Percentiles rank a stretch among this genome's conserved stretches.
Evolutionary conservation across 2,329 filamentous ascomycete species (phyloP).

Genomic region (Alternaria brassicicola): DNA sequence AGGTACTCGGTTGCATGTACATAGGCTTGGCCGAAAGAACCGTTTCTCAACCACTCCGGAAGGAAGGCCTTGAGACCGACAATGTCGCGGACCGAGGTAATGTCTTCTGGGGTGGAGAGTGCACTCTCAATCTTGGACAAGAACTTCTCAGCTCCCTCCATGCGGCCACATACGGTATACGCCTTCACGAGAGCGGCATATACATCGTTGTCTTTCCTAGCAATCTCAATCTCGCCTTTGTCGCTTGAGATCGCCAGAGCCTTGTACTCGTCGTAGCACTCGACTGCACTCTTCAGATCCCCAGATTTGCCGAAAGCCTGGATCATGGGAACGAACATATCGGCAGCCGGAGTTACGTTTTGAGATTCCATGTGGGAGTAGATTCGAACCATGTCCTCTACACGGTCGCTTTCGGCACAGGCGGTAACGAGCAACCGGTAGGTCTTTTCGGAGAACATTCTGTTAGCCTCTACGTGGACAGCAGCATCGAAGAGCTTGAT

Average conservation of each 20-base stretch:
- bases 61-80: conserved; percentile 79
- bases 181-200: conserved; percentile 92
- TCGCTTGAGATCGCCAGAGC: conserved; percentile 85
- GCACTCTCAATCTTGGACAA: conserved; percentile 75
- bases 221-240: conserved; percentile 69
- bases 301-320: conserved; percentile 84
- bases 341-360: conserved; percentile 74
- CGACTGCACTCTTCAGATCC: conserved; percentile 85
- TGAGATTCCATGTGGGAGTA: conserved; percentile 90
- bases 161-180: conserved; percentile 80
- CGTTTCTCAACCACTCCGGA: conserved; percentile 73
- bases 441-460: conserved; percentile 76
- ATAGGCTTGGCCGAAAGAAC: conserved; percentile 75
- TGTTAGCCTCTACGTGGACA: conserved; percentile 63
- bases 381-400: conserved; percentile 87
- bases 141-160: conserved; percentile 83
- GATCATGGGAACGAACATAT: conserved; percentile 92
- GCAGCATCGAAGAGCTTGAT: conserved; percentile 85
- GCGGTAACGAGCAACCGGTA: conserved; percentile 86
- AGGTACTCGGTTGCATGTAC: conserved; percentile 70
- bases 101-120: conserved; percentile 57
- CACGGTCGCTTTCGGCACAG: conserved; percentile 79
- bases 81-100: conserved; percentile 70
- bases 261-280: conserved; percentile 95
- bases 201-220: conserved; percentile 79